These are phyloP conservation scores for Neurospora sp. DNA, from an alignment of 495 filamentous ascomycete genomes.

Conservation along the genomic window DNA sequence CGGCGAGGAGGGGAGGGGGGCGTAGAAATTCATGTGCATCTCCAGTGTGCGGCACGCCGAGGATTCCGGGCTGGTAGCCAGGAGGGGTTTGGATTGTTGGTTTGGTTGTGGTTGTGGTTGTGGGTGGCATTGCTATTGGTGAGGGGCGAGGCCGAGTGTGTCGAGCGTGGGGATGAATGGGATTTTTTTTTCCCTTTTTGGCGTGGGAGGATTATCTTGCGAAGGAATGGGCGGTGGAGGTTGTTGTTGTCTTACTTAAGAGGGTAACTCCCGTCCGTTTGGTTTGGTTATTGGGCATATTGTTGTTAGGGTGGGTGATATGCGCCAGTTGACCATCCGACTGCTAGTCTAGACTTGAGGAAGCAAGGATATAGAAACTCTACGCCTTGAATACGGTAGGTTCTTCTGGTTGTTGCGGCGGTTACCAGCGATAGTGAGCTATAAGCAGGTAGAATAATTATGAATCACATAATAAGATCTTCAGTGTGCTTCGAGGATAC, in stretches of 20 bases:
- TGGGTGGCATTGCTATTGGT: background rate
- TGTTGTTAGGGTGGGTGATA: no score
- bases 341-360: no score
- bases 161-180: no score
- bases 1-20: background rate
- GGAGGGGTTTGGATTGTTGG: conserved; percentile 8
- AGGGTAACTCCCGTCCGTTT: no score
- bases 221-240: no score
- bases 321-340: no score
- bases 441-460: background rate
- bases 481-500: background rate
- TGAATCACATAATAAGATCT: background rate
- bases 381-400: background rate
- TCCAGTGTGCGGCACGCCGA: conserved; percentile 15
- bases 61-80: conserved; percentile 25
- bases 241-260: no score
- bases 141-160: no score
- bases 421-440: background rate
- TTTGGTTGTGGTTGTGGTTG: background rate
- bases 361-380: no score
- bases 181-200: no score
- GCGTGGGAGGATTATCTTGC: no score
- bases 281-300: background rate
- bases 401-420: background rate
- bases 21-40: conserved; percentile 24